Conservation (phyloP, 257 asterid genomes). For the Solanum boliviense region DNA sequence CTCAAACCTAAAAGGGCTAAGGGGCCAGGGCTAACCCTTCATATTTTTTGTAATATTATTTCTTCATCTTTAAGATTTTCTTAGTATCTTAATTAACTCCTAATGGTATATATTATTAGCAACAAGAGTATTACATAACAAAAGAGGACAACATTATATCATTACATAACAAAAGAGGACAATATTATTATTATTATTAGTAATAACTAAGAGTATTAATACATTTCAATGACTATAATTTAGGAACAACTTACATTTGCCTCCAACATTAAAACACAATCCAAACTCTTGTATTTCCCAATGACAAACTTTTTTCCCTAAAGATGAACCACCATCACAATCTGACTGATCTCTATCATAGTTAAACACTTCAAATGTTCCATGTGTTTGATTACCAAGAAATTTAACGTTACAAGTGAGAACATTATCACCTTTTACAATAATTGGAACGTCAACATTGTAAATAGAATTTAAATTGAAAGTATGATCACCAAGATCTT, state of each 20-base stretch:
- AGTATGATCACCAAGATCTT: neutral
- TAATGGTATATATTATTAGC: no score
- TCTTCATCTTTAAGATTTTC: neutral
- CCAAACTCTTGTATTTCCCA: neutral
- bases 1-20: no score
- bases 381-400: neutral
- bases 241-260: neutral
- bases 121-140: neutral
- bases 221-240: neutral
- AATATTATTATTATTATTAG: no score
- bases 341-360: neutral
- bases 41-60: no score
- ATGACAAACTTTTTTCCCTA: neutral
- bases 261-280: neutral
- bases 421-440: neutral
- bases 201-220: neutral
- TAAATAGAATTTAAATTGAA: no score
- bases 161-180: no score
- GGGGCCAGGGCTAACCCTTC: no score
- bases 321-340: neutral
- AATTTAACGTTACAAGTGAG: neutral
- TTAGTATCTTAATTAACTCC: neutral
- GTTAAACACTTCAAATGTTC: neutral
- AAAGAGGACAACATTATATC: neutral
- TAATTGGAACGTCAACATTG: neutral